Evolutionary conservation across 2,329 filamentous ascomycete genomes (phyloP).

Genomic region (Corynespora cassiicola): DNA sequence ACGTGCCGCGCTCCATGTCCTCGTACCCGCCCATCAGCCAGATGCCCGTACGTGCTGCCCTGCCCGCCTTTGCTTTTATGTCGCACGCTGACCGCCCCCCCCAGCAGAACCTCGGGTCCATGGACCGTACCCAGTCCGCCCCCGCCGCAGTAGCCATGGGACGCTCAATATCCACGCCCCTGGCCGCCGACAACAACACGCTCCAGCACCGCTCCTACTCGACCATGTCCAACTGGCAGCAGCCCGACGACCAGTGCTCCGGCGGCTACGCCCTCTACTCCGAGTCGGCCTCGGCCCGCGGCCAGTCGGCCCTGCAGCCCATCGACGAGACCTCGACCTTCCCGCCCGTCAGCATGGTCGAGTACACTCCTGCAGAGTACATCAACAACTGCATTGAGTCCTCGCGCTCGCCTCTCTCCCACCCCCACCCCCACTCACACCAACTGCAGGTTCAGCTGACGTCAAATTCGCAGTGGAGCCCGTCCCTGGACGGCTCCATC

Average conservation of each 20-base stretch:
- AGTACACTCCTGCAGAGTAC: constrained; percentile 47
- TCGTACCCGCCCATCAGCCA: constrained; percentile 24
- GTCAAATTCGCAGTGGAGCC: constrained; percentile 37
- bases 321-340: constrained; percentile 27
- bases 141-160: constrained; percentile 34
- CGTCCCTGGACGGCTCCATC: constrained; percentile 38
- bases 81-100: too few relatives aligned
- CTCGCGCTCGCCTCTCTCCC: constrained; percentile 25
- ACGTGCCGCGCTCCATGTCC: constrained; percentile 44
- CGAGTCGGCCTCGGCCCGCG: constrained; percentile 22
- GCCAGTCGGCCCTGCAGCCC: constrained; percentile 28
- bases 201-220: constrained; percentile 30
- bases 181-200: constrained; percentile 16
- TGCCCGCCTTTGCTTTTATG: too few relatives aligned
- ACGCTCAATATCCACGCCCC: constrained; percentile 33
- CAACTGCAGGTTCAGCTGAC: constrained; percentile 40
- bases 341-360: constrained; percentile 29
- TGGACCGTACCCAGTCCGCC: constrained; percentile 44
- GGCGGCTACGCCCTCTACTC: constrained; percentile 42
- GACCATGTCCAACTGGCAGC: constrained; percentile 29
- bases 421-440: constrained; percentile 25
- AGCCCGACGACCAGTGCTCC: constrained; percentile 23
- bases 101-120: constrained; percentile 28
- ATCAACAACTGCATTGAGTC: constrained; percentile 37
- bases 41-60: too few relatives aligned